Evolutionary conservation across 441 rosid genomes (phyloP), one percentile per base, ranked within the genome.

Genomic region (Euphorbia corollata): DNA sequence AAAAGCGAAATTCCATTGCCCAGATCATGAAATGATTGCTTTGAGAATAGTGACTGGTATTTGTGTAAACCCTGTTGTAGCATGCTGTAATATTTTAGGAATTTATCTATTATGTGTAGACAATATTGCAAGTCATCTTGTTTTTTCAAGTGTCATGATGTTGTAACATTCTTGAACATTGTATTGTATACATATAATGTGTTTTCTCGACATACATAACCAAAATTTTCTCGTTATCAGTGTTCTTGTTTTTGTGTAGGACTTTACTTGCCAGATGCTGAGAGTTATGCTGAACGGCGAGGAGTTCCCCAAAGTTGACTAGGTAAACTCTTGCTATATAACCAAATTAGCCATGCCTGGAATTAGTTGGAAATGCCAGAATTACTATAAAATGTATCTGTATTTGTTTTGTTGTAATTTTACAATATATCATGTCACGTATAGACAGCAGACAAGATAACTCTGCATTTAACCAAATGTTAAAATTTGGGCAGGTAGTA

Each of bases 11-110:
- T 58, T 65, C 16, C 56, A 51, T 62, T 32, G 63, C 56, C 39
- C 71, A 61, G 51, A 51, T 57, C 59, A 41, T 1, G 47, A 22
- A 24, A 41, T 41, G 63, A 65, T 65, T 62, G 60, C 64, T 60
- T n/a, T 38, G 68, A 22, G 47, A 27, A 53, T 5, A 22, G 32
- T 23, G 47, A 63, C 19, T n/a, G 56, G 23, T 51, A 51, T 51
- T 18, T 19, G 48, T 47, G 48, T 63, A 63, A 48, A 65, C 61
- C n/a, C 16, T 51, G 50, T 50, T 54, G 51, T 65, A 71, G 27
- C 56, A 12, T 65, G 59, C 23, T 47, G 12, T 48, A 48, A 61
- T 13, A 0, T 48, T 43, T 30, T 47, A 51, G 65, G 74, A 69
- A 61, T 69, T 30, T 48, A 59, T n/a, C 6, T 19, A 19, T 51